Conservation (phyloP, 208 protist genomes). For the Trypanosomatidae sp. region DNA sequence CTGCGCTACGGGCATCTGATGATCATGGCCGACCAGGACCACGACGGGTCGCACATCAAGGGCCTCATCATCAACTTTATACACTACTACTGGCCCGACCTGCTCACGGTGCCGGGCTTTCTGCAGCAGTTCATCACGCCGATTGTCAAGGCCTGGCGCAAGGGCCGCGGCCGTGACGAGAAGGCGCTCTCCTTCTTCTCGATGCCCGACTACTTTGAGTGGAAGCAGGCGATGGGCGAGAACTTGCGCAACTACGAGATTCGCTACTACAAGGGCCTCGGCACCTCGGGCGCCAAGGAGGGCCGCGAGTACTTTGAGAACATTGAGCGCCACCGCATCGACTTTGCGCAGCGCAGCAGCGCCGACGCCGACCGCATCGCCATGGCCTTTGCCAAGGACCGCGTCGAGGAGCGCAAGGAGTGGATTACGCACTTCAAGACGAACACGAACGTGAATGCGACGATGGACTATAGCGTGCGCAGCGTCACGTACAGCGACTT, state of each 20-base stretch:
- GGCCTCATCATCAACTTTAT: slow-evolving; percentile 99
- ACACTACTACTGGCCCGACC: slow-evolving; percentile 98
- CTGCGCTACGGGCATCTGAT: slow-evolving; percentile 99
- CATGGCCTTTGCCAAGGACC: slow-evolving; percentile 98
- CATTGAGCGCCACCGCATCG: slow-evolving; percentile 93
- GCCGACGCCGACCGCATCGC: slow-evolving; percentile 93
- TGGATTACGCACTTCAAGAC: slow-evolving; percentile 94
- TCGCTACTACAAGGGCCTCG: slow-evolving; percentile 99
- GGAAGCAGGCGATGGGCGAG: slow-evolving; percentile 78
- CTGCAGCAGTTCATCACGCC: slow-evolving; percentile 99
- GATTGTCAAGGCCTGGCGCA: slow-evolving; percentile 97
- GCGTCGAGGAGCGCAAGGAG: slow-evolving; percentile 96
- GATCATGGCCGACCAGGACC: slow-evolving; percentile 99
- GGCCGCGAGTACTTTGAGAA: slow-evolving; percentile 99
- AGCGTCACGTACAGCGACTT: slow-evolving; percentile 94
- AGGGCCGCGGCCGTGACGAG: slow-evolving; percentile 40
- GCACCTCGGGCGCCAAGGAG: slow-evolving; percentile 93
- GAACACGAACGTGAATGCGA: slow-evolving; percentile 66
- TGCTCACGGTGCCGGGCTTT: slow-evolving; percentile 95
- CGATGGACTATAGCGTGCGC: slow-evolving; percentile 87
- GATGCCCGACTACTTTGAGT: slow-evolving; percentile 97
- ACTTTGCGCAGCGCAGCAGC: slow-evolving; percentile 84
- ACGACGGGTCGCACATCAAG: slow-evolving; percentile 99
- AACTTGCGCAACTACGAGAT: slow-evolving; percentile 88
- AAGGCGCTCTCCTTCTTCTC: slow-evolving; percentile 96